Conservation (phyloP, 192 early-diverging fungal species). For the Haplosporangium gracile region DNA sequence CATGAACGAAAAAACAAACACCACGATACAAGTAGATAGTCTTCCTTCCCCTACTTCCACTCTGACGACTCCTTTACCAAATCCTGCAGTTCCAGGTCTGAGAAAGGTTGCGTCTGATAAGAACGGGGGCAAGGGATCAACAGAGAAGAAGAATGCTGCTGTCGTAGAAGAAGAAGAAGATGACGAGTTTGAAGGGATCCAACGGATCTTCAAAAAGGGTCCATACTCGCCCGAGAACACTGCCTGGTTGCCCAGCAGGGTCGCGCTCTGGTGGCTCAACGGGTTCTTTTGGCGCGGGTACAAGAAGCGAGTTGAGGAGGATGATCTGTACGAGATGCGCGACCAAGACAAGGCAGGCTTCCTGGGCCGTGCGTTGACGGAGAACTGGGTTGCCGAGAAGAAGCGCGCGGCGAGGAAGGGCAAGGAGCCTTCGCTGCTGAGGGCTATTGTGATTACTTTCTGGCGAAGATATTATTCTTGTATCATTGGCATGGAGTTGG, state of each 20-base stretch:
- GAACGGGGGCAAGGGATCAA: background rate
- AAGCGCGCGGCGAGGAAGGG: slow-evolving; percentile 19
- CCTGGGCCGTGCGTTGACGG: background rate
- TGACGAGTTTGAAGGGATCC: background rate
- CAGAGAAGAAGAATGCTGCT: background rate
- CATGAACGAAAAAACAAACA: background rate
- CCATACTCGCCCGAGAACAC: slow-evolving; percentile 46
- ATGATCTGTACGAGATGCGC: slow-evolving; percentile 59
- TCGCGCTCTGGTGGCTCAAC: slow-evolving; percentile 54
- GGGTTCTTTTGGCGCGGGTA: slow-evolving; percentile 51
- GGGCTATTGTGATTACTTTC: slow-evolving; percentile 29
- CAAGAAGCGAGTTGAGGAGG: slow-evolving; percentile 33
- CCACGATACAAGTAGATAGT: background rate
- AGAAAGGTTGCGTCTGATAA: background rate
- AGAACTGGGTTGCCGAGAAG: slow-evolving; percentile 34
- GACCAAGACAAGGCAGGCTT: slow-evolving; percentile 23
- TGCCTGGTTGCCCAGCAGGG: slow-evolving; percentile 50
- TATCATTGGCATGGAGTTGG: slow-evolving; percentile 34
- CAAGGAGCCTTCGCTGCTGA: slow-evolving; percentile 27
- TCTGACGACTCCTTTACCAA: background rate
- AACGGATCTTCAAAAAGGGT: slow-evolving; percentile 38
- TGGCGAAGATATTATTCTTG: slow-evolving; percentile 38
- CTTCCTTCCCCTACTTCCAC: background rate
- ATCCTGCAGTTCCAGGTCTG: background rate
- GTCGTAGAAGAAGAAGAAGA: slow-evolving; percentile 2